Evolutionary conservation across 2,329 filamentous ascomycete genomes (phyloP).

Genomic region (Lizonia empirigonia): DNA sequence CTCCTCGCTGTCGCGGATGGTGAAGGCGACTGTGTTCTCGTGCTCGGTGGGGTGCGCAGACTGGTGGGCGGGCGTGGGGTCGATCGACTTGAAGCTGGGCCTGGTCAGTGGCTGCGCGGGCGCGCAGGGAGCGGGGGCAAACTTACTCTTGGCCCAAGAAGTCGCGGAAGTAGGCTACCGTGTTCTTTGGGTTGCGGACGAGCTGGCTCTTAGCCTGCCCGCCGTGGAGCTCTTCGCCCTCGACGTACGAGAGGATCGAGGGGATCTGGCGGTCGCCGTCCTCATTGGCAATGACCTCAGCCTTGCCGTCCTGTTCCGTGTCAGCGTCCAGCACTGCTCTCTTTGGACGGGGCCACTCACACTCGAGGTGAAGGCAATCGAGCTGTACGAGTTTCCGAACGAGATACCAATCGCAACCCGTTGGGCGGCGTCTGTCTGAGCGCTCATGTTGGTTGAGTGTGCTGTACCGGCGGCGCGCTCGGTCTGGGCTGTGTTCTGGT

Average conservation of each 20-base stretch:
- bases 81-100: constrained; percentile 84
- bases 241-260: constrained; percentile 89
- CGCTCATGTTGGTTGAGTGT: constrained; percentile 52
- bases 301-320: constrained; percentile 75
- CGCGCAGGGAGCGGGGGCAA: not conserved
- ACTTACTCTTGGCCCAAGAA: constrained; percentile 90
- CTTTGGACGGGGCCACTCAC: constrained; percentile 47
- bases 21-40: constrained; percentile 76
- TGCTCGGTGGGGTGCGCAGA: constrained; percentile 85
- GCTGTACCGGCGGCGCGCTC: constrained; percentile 2
- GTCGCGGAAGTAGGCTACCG: constrained; percentile 93
- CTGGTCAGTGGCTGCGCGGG: constrained; percentile 23
- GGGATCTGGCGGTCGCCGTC: constrained; percentile 99
- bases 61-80: constrained; percentile 91
- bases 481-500: not conserved
- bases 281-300: constrained; percentile 98
- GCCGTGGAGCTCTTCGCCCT: constrained; percentile 95
- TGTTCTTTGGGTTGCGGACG: constrained; percentile 90
- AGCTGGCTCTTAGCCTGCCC: constrained; percentile 94
- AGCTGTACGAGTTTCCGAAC: constrained; percentile 98
- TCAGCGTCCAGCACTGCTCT: constrained; percentile 6
- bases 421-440: constrained; percentile 58
- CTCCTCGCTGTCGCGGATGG: constrained; percentile 73
- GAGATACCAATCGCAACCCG: constrained; percentile 87
- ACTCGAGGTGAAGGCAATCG: constrained; percentile 83